Percentiles rank a stretch among this genome's conserved stretches.
Conservation (phyloP, 768 basidiomycete genomes). For the Phallus indusiatus region DNA sequence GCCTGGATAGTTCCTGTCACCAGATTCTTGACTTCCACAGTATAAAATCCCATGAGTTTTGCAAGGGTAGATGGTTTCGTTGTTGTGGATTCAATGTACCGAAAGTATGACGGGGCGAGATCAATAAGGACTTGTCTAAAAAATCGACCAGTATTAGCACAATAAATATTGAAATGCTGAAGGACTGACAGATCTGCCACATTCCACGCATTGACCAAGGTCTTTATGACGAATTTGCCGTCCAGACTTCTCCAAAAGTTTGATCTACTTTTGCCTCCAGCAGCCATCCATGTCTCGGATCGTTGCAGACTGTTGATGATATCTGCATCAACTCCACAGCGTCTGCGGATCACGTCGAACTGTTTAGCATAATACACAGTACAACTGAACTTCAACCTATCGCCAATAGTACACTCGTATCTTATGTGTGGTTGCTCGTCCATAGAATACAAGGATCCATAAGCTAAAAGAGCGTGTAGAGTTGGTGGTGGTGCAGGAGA, state of each 20-base stretch:
- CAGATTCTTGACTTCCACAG: conserved; percentile 64
- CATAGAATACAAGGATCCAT: conserved; percentile 29
- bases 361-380: conserved; percentile 78
- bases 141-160: background rate
- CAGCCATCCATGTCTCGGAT: conserved; percentile 61
- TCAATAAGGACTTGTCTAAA: conserved; percentile 69
- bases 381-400: conserved; percentile 66
- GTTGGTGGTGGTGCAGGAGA: conserved; percentile 25
- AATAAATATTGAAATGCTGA: conserved; percentile 9
- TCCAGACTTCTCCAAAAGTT: conserved; percentile 80
- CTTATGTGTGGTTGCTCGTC: conserved; percentile 77
- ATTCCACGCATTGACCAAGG: conserved; percentile 79
- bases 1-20: conserved; percentile 55
- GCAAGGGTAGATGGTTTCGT: conserved; percentile 60
- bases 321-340: conserved; percentile 56
- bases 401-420: conserved; percentile 72
- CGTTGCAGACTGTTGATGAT: conserved; percentile 52
- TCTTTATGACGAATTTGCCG: conserved; percentile 75
- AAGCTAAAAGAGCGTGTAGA: conserved; percentile 37
- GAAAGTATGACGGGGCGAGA: conserved; percentile 69
- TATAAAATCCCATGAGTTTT: conserved; percentile 77
- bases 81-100: conserved; percentile 63
- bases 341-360: conserved; percentile 55
- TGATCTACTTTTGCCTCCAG: conserved; percentile 72
- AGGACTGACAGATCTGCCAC: conserved; percentile 62